Base-by-base conservation (phyloP, 768 basidiomycete species). In the Coprinellus aureogranulatus region DNA sequence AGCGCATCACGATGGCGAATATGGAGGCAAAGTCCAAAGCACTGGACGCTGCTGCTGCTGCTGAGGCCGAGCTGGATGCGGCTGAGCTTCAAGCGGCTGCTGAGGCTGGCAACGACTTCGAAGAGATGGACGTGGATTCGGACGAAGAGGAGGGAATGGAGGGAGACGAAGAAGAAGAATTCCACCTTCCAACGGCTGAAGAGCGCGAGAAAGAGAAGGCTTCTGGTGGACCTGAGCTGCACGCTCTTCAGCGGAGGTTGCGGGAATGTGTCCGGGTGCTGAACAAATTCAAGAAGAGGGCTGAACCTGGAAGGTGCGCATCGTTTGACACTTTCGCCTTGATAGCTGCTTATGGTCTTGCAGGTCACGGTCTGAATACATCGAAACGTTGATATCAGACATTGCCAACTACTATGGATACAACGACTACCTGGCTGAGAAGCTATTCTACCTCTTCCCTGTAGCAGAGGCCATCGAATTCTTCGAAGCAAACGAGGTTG, bases 381-480 rank as follows among this genome's bases (percentile, higher is more conserved):
- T 89, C 28, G 86, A 88, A 41, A 96, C 98, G 69, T 76, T 99
- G 48, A 75, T 94, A 11, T 77, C 86, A 26, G 97, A 99, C 64
- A 94, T 98, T 62, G 87, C 87, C 25, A 94, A 84, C 66, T 98
- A 99, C 75, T 98, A 98, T 68, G 97, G 97, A 27, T 99, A 99
- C 76, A 98, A 98, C 65, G 88, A 90, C 5, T 98, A 94, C 75
- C 81, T 99, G 44, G 85, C 89, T 2, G 94, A 96, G 68, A 98
- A 98, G 74, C 77, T 99, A 16, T 95, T 98, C 77, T 86, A 89
- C 59, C 78, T 99, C 22, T 98, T 99, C 76, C 84, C 94, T 2
- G 87, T 95, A 12, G 84, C 87, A 37, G 97, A 99, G 85, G 95
- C 96, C 0, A 89, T 98, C 57, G 95, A 96, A 67, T 99, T 98